These are phyloP conservation scores for Excoecaria cochinchinensis DNA, from an alignment of 345 rosid species.

Conservation along the genomic window DNA sequence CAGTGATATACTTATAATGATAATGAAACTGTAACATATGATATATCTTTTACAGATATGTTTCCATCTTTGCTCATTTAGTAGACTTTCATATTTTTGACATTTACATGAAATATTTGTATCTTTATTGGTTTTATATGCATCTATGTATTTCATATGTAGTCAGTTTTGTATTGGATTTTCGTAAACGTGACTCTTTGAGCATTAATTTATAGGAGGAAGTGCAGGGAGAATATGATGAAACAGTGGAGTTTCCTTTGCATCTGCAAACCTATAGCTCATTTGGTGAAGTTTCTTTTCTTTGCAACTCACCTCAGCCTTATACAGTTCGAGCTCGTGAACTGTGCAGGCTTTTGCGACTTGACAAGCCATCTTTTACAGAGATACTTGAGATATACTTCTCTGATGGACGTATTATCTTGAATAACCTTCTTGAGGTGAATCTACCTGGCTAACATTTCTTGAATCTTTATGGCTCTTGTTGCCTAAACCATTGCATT, in stretches of 20 bases:
- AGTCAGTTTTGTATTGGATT: neutral
- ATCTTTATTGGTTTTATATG: neutral
- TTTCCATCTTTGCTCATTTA: neutral
- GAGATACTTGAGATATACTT: slow-evolving; percentile 65
- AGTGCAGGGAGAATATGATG: slow-evolving; percentile 43
- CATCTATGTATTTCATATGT: neutral
- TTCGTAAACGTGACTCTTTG: neutral
- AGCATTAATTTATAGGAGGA: slow-evolving; percentile 51
- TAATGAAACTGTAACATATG: neutral
- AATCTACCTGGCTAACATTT: slow-evolving; percentile 4
- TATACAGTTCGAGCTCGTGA: slow-evolving; percentile 54
- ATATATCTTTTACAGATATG: neutral
- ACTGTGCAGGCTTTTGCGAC: slow-evolving; percentile 58
- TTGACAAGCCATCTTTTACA: slow-evolving; percentile 66
- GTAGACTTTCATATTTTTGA: neutral
- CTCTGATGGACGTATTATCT: slow-evolving; percentile 67
- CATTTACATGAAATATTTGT: neutral
- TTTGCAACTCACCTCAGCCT: slow-evolving; percentile 69
- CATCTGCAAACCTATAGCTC: slow-evolving; percentile 39
- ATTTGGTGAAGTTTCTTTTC: slow-evolving; percentile 70
- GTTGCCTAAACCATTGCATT: neutral
- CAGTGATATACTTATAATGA: neutral
- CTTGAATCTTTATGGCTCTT: neutral
- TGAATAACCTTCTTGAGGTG: slow-evolving; percentile 71
- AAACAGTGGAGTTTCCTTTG: slow-evolving; percentile 24